Evolutionary conservation across 257 asterid genomes (phyloP), one percentile per base, ranked within the genome.

Genomic region (Nicotiana undulata): DNA sequence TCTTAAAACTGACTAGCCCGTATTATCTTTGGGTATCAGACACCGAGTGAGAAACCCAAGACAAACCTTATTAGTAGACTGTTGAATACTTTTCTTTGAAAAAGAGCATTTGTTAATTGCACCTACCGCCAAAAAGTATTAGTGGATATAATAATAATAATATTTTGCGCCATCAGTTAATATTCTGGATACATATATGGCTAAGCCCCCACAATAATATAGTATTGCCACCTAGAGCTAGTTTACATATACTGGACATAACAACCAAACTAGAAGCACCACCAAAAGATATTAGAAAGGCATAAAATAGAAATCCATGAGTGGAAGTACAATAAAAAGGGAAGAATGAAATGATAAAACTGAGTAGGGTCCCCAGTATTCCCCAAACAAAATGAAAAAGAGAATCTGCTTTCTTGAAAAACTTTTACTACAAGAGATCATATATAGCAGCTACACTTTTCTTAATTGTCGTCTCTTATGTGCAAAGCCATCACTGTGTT

Each of bases 401-500:
- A 72, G 60, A 72, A 15, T 13, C 40, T 72, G 61, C 78, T 72
- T 72, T 72, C 40, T n/a, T 49, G 16, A 4, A 24, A 74, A 49
- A 20, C 3, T 63, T 59, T 28, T 13, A 10, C 0, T 13, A 10
- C 0, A 56, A 18, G 63, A 31, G 24, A 74, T 24, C 13, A 72
- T 72, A 40, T 72, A 72, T 72, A 46, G 61, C 22, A 15, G 79
- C 3, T 74, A 74, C 4, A 49, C 63, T 74, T 49, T 74, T 74
- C 61, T 49, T 51, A 26, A 26, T 9, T 82, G 81, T 40, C 9
- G 58, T 60, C 44, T 81, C 81, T 51, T 86, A 77, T 76, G 72
- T 61, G 86, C 85, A 80, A 84, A 87, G 3, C 32, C 82, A 22
- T 85, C 81, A 56, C 78, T 65, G 49, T 88, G 89, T 77, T 40